Evolutionary conservation across 345 rosid species (phyloP).

Genomic region (Brassica cretica): DNA sequence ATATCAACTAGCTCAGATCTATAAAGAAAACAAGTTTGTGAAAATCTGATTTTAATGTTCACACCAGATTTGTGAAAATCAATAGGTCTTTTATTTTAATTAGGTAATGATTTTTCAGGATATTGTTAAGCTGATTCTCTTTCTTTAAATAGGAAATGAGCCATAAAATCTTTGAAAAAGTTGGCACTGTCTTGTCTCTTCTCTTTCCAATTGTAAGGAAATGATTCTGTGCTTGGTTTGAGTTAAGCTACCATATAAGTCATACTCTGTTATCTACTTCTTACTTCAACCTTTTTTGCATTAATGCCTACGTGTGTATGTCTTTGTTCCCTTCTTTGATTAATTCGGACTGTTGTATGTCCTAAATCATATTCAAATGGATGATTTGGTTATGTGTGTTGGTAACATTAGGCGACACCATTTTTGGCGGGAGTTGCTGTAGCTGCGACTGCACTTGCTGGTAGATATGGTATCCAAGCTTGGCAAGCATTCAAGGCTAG

Average conservation of each 20-base stretch:
- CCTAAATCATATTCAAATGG: neutral
- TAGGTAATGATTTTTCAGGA: neutral
- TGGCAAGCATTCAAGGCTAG: constrained; percentile 80
- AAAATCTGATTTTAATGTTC: neutral
- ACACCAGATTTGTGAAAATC: neutral
- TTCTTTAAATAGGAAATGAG: neutral
- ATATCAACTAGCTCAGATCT: too few relatives aligned
- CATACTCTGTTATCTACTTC: neutral
- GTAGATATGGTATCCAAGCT: constrained; percentile 83
- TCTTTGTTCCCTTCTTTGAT: neutral
- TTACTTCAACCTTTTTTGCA: neutral
- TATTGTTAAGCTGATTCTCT: constrained; percentile 3
- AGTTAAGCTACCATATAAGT: neutral
- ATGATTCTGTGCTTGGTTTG: neutral
- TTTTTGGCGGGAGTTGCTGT: constrained; percentile 81
- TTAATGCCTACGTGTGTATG: neutral
- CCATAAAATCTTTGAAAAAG: neutral
- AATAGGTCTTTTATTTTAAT: neutral
- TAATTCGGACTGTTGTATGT: neutral
- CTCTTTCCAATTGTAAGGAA: neutral
- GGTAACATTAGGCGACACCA: constrained; percentile 62
- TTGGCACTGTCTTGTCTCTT: neutral
- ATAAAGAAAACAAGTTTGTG: neutral
- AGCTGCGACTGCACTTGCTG: constrained; percentile 81
- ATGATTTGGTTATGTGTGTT: constrained; percentile 6